These are phyloP conservation scores for Xylaria sp. DNA, from an alignment of 2,329 filamentous ascomycete species.

Conservation along the genomic window DNA sequence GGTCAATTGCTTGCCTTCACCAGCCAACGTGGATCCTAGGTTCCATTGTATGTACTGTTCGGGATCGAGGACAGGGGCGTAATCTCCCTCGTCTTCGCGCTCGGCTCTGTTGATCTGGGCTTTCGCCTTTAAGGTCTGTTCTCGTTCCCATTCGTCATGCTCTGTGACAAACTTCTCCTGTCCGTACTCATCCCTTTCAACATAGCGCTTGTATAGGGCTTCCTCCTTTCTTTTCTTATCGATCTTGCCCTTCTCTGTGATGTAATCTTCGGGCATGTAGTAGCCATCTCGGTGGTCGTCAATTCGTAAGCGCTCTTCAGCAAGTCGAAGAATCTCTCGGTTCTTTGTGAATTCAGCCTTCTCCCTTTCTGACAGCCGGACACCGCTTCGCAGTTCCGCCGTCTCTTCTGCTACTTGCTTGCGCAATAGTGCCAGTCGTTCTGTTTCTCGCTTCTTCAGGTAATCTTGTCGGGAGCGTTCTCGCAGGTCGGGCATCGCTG, in stretches of 20 bases:
- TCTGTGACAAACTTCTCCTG: constrained; percentile 92
- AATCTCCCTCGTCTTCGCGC: constrained; percentile 81
- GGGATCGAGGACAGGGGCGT: constrained; percentile 93
- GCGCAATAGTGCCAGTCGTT: constrained; percentile 85
- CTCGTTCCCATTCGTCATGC: constrained; percentile 94
- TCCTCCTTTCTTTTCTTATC: constrained; percentile 89
- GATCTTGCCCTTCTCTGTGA: constrained; percentile 91
- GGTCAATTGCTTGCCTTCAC: constrained; percentile 76
- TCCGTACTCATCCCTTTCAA: constrained; percentile 87
- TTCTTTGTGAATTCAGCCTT: constrained; percentile 91
- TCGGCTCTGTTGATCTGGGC: constrained; percentile 82
- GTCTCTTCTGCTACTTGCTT: constrained; percentile 92
- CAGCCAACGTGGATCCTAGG: constrained; percentile 76
- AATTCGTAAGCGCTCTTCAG: constrained; percentile 85
- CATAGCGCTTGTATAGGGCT: constrained; percentile 88
- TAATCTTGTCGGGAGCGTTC: constrained; percentile 91
- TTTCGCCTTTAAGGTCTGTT: constrained; percentile 88
- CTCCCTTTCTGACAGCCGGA: constrained; percentile 79
- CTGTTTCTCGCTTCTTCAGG: constrained; percentile 88
- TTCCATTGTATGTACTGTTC: constrained; percentile 88
- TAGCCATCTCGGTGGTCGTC: constrained; percentile 95
- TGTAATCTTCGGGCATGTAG: constrained; percentile 92
- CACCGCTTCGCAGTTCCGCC: constrained; percentile 80
- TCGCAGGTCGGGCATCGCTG: constrained; percentile 82
- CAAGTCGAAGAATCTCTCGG: constrained; percentile 80